Percentiles rank a stretch among this genome's conserved stretches.
phyloP scores from a whole-genome alignment of 1,284 basidiomycete species.

The Ustilago hordei region DNA sequence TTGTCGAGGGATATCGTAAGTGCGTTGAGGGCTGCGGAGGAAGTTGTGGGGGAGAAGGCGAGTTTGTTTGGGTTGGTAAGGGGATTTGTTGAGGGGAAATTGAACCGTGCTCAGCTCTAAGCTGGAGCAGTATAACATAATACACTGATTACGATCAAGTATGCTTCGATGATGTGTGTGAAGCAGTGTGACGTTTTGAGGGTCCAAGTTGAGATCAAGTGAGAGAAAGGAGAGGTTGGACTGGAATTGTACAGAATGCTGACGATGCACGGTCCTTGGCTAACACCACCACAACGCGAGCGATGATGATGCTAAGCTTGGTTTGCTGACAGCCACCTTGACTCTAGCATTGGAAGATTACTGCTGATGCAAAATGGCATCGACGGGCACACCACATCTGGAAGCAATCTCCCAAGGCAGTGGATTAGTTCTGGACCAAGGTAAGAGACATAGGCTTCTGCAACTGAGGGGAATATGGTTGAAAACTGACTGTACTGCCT shows the following conservation, averaged over 20 bases:
- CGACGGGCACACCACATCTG: not conserved
- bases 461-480: not conserved
- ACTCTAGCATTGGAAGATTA: too few relatives aligned
- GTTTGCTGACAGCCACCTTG: too few relatives aligned
- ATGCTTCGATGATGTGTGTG: not conserved
- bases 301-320: not conserved
- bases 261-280: conserved; percentile 2
- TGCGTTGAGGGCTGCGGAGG: conserved; percentile 37
- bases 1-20: conserved; percentile 36
- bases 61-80: conserved; percentile 26
- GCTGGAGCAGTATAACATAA: not conserved
- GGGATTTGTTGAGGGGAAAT: conserved; percentile 37
- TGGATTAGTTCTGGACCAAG: not conserved
- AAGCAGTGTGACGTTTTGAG: too few relatives aligned
- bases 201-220: not conserved
- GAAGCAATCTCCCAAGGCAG: not conserved
- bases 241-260: not conserved
- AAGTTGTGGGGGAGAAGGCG: conserved; percentile 24
- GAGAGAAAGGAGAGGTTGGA: not conserved
- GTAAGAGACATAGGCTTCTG: not conserved
- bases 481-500: too few relatives aligned
- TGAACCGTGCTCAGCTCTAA: conserved; percentile 18
- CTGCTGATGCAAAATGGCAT: not conserved
- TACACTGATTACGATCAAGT: not conserved
- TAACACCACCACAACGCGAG: not conserved